Percentiles rank a stretch among this genome's conserved stretches.
These are phyloP conservation scores for Fusarium clavum DNA, from an alignment of 2,329 filamentous ascomycete species.

Conservation along the genomic window DNA sequence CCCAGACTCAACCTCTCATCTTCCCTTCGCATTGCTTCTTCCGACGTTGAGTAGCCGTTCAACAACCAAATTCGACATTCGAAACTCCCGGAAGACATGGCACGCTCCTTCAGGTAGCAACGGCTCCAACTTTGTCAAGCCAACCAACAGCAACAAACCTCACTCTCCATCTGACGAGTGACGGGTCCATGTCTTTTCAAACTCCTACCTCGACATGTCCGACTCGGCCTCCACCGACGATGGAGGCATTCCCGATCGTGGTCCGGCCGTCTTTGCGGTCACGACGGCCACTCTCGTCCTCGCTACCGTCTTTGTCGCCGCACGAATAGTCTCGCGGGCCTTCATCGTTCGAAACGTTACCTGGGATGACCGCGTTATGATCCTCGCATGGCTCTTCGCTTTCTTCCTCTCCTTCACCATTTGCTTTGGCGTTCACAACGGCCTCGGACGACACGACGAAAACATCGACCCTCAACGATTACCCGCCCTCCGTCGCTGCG, in stretches of 20 bases:
- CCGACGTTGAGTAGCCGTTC: background rate
- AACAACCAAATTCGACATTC: background rate
- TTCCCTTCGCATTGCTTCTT: background rate
- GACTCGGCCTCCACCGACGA: constrained; percentile 41
- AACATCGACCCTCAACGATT: constrained; percentile 66
- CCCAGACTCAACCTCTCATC: constrained; percentile 1
- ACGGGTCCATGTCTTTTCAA: constrained; percentile 41
- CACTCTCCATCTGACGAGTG: constrained; percentile 32
- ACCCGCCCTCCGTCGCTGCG: constrained; percentile 64
- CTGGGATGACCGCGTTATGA: constrained; percentile 84
- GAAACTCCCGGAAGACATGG: constrained; percentile 38
- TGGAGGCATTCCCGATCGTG: constrained; percentile 60
- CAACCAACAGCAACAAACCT: constrained; percentile 22
- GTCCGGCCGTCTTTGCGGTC: constrained; percentile 74
- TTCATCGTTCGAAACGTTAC: constrained; percentile 78
- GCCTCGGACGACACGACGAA: constrained; percentile 74
- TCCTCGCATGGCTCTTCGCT: constrained; percentile 80
- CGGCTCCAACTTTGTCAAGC: constrained; percentile 25
- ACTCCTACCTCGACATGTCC: constrained; percentile 43
- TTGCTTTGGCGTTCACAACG: constrained; percentile 70
- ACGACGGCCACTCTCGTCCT: constrained; percentile 76
- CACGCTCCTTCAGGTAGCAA: constrained; percentile 28
- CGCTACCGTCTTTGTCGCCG: constrained; percentile 78
- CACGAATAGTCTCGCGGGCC: constrained; percentile 78
- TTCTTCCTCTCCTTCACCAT: constrained; percentile 76